These are phyloP conservation scores for Russula sp. DNA, from an alignment of 768 basidiomycete genomes.

Conservation along the genomic window DNA sequence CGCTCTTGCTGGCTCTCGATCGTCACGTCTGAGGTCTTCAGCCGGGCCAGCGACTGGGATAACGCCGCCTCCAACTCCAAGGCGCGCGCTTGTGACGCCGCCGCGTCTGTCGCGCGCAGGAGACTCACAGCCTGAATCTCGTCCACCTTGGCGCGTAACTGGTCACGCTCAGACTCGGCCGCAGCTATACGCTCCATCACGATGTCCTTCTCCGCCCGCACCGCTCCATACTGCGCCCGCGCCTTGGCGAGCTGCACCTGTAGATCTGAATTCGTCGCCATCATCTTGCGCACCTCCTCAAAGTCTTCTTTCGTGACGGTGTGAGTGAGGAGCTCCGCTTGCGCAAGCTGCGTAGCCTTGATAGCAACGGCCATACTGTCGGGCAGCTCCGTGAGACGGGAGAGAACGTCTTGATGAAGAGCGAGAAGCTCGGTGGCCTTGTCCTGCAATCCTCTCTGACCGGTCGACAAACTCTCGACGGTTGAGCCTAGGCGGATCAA, in stretches of 20 bases:
- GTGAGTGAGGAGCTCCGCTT: slow-evolving; percentile 55
- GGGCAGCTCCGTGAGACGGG: slow-evolving; percentile 52
- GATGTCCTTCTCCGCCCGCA: slow-evolving; percentile 76
- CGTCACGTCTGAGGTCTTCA: slow-evolving; percentile 67
- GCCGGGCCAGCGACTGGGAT: slow-evolving; percentile 60
- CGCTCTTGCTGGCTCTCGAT: slow-evolving; percentile 53
- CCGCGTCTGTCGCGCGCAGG: slow-evolving; percentile 39
- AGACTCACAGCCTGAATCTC: slow-evolving; percentile 41
- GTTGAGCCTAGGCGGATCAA: slow-evolving; percentile 41
- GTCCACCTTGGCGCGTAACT: slow-evolving; percentile 46
- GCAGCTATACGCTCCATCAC: slow-evolving; percentile 52
- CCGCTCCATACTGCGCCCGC: slow-evolving; percentile 67
- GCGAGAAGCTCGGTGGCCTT: slow-evolving; percentile 43
- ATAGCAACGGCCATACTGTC: slow-evolving; percentile 47
- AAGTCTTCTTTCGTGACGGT: slow-evolving; percentile 54
- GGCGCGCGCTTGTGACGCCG: slow-evolving; percentile 43
- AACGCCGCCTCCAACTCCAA: slow-evolving; percentile 65
- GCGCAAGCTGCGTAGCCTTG: slow-evolving; percentile 48
- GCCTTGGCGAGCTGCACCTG: slow-evolving; percentile 72
- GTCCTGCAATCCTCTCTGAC: slow-evolving; percentile 42
- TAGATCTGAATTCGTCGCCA: slow-evolving; percentile 50
- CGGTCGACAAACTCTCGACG: slow-evolving; percentile 43
- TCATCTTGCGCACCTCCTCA: slow-evolving; percentile 58
- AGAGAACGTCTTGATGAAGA: slow-evolving; percentile 45
- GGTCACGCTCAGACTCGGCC: slow-evolving; percentile 60